A percentile compares a stretch with the other conserved stretches of the same genome.
Conservation (phyloP, 306 rosid genomes). For the Quercus aquifolioides region DNA sequence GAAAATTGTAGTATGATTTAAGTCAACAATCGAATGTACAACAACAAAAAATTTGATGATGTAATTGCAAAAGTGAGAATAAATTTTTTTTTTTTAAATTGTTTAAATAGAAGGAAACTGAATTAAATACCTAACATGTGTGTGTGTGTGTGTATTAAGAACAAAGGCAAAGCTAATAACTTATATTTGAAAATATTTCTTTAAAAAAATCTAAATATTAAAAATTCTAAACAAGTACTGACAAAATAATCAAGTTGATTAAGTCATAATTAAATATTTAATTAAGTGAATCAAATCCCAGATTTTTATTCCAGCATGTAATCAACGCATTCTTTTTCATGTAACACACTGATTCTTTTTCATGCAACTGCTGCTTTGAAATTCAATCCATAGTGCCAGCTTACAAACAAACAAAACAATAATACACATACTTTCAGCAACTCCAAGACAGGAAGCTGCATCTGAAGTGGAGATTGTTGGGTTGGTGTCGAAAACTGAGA, state of each 20-base stretch:
- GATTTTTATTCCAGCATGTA: neutral
- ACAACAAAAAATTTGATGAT: neutral
- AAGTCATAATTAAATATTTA: neutral
- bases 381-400: neutral
- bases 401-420: conserved; percentile 7
- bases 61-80: neutral
- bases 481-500: conserved; percentile 60
- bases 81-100: neutral
- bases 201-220: neutral
- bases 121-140: neutral
- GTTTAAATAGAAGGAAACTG: neutral
- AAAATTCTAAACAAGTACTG: neutral
- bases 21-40: conserved; percentile 1
- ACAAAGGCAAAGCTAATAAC: no score
- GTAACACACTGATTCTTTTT: neutral
- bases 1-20: neutral
- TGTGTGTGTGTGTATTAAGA: no score
- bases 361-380: neutral
- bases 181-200: no score
- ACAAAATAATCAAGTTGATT: neutral
- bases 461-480: conserved; percentile 68
- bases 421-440: conserved; percentile 68
- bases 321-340: neutral
- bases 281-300: neutral
- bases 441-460: conserved; percentile 83